phyloP scores from a whole-genome alignment of 805 yeast species.

The Kuraishia molischiana region DNA sequence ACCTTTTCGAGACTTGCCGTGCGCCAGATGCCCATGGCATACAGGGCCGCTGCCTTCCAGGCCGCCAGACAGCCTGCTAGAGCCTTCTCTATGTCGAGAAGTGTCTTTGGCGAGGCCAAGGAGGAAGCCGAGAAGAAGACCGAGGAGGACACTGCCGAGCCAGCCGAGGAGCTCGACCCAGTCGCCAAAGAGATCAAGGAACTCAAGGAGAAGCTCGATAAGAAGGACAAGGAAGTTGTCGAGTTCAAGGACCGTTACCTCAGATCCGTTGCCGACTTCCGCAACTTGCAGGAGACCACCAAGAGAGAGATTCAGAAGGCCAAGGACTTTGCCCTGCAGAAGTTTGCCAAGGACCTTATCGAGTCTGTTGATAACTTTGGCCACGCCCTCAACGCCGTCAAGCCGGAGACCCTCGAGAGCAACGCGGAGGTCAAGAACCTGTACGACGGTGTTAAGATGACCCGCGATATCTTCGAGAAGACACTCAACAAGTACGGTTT shows the following conservation, averaged over 20 bases:
- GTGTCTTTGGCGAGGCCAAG: constrained; percentile 18
- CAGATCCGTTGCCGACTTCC: constrained; percentile 84
- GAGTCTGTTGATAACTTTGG: constrained; percentile 88
- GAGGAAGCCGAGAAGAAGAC: constrained; percentile 9
- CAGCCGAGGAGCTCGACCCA: constrained; percentile 6
- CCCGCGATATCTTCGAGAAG: constrained; percentile 76
- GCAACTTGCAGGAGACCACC: constrained; percentile 85
- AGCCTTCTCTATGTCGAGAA: constrained; percentile 12
- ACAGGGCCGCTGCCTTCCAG: background rate
- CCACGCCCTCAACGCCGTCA: constrained; percentile 70
- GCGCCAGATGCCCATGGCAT: background rate
- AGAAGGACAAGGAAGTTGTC: constrained; percentile 65
- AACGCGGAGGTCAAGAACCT: constrained; percentile 62
- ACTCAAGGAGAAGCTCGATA: constrained; percentile 41
- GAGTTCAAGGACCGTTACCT: constrained; percentile 76
- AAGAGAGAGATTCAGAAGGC: constrained; percentile 82
- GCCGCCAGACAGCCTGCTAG: constrained; percentile 7
- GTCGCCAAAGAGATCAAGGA: too few relatives aligned
- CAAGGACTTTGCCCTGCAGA: constrained; percentile 82
- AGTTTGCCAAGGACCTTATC: constrained; percentile 81
- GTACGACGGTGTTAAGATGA: constrained; percentile 87
- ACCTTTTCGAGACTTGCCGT: background rate
- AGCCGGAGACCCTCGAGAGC: constrained; percentile 45
- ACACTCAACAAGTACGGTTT: constrained; percentile 77
- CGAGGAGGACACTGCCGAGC: constrained; percentile 11